Conservation (phyloP, 208 protist genomes). For the Trypanosoma mega region DNA sequence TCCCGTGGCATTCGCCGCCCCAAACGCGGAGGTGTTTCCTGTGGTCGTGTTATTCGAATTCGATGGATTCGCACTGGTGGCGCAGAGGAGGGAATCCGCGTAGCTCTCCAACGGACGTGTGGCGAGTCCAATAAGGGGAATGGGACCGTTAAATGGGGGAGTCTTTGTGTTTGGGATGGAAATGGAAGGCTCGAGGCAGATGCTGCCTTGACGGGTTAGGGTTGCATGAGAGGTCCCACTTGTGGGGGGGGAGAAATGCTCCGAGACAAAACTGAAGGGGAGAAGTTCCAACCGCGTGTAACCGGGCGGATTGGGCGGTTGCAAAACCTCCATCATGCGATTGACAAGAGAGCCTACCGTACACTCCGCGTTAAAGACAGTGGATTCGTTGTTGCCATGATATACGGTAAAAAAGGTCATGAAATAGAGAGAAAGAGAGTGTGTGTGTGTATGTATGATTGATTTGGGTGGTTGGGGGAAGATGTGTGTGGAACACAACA, state of each 20-base stretch:
- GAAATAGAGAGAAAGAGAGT: slow-evolving; percentile 4
- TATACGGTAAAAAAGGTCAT: slow-evolving; percentile 51
- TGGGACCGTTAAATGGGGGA: slow-evolving; percentile 13
- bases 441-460: not conserved
- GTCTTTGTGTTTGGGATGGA: not conserved
- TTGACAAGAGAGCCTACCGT: slow-evolving; percentile 40
- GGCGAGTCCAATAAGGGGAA: slow-evolving; percentile 31
- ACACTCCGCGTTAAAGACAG: slow-evolving; percentile 58
- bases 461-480: too few relatives aligned
- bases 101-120: slow-evolving; percentile 26
- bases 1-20: not conserved
- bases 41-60: not conserved
- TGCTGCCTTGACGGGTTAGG: not conserved
- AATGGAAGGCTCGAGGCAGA: not conserved
- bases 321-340: slow-evolving; percentile 32
- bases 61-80: not conserved
- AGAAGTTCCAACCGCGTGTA: slow-evolving; percentile 52
- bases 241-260: slow-evolving; percentile 30
- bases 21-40: not conserved
- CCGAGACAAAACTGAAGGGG: slow-evolving; percentile 45
- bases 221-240: not conserved
- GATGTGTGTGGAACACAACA: too few relatives aligned
- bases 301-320: slow-evolving; percentile 8
- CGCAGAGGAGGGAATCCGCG: slow-evolving; percentile 14
- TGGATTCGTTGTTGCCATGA: slow-evolving; percentile 43